Conservation (phyloP, 2,329 filamentous ascomycete genomes). For the Lojkania enalia region DNA sequence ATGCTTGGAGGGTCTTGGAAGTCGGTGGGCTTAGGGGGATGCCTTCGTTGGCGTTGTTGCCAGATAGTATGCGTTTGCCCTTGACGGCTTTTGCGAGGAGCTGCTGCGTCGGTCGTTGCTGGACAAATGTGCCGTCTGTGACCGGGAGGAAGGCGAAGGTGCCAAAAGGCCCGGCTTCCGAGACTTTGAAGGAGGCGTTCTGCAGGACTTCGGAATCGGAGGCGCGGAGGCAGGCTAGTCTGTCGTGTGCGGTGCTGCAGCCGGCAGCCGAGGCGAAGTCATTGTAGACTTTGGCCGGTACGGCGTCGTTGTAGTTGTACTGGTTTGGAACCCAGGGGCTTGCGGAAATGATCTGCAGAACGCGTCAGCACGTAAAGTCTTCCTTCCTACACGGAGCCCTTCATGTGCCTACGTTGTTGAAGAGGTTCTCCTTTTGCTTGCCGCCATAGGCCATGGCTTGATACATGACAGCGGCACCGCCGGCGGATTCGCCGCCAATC, state of each 20-base stretch:
- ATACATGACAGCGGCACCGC: conserved; percentile 58
- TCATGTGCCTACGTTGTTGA: conserved; percentile 36
- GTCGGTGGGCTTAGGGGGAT: conserved; percentile 41
- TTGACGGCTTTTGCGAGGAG: conserved; percentile 28
- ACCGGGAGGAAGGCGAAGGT: conserved; percentile 49
- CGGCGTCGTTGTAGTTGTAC: conserved; percentile 36
- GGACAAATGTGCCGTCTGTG: conserved; percentile 46
- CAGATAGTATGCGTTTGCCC: conserved; percentile 33
- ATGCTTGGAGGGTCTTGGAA: conserved; percentile 31
- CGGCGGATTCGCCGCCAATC: conserved; percentile 64
- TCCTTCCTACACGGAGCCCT: conserved; percentile 20
- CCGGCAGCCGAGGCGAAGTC: conserved; percentile 34
- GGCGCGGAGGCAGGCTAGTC: conserved; percentile 31
- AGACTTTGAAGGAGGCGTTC: conserved; percentile 35
- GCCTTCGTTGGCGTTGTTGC: conserved; percentile 47
- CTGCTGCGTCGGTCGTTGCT: conserved; percentile 37
- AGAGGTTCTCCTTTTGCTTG: conserved; percentile 32
- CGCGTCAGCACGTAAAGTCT: conserved; percentile 25
- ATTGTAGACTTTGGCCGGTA: conserved; percentile 35
- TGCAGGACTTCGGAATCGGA: conserved; percentile 29
- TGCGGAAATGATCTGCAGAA: conserved; percentile 30
- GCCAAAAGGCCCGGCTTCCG: conserved; percentile 42
- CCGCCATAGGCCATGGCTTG: conserved; percentile 49
- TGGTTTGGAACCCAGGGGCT: conserved; percentile 40
- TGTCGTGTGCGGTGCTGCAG: conserved; percentile 26